Evolutionary conservation across 2,329 filamentous ascomycete species (phyloP).

Genomic region (Colletotrichum higginsianum): DNA sequence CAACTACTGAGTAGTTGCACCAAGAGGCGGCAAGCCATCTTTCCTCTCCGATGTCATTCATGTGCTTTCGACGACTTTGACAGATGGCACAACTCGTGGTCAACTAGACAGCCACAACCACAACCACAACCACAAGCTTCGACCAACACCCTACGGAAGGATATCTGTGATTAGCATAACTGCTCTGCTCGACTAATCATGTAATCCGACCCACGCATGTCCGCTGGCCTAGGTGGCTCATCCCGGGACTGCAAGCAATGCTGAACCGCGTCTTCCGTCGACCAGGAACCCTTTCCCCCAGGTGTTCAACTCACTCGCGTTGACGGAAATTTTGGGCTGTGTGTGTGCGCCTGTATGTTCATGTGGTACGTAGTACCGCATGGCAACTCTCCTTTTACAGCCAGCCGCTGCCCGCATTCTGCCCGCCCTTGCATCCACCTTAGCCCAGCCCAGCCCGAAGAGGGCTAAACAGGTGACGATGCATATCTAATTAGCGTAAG

Average conservation of each 20-base stretch:
- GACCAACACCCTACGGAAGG: too few species aligned
- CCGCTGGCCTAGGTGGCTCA: neutral
- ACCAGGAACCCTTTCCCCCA: constrained; percentile 15
- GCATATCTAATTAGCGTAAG: constrained; percentile 17
- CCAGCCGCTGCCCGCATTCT: constrained; percentile 30
- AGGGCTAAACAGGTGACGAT: constrained; percentile 14
- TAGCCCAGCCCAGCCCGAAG: constrained; percentile 16
- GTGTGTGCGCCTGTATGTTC: neutral
- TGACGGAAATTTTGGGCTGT: neutral
- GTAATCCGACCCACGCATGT: constrained; percentile 8
- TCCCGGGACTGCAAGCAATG: neutral
- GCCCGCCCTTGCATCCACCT: constrained; percentile 29
- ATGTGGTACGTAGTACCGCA: constrained; percentile 30
- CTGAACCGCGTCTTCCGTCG: constrained; percentile 11
- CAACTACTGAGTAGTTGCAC: neutral
- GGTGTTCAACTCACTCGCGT: neutral
- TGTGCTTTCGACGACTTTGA: neutral
- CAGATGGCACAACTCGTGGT: neutral
- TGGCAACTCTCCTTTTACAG: constrained; percentile 9
- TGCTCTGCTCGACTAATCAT: neutral
- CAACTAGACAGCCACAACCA: neutral
- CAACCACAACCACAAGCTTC: neutral
- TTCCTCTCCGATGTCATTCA: neutral
- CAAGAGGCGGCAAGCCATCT: neutral
- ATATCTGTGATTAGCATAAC: too few species aligned